These are phyloP conservation scores for Allium sativum DNA, from an alignment of 106 monocot genomes.

Conservation along the genomic window DNA sequence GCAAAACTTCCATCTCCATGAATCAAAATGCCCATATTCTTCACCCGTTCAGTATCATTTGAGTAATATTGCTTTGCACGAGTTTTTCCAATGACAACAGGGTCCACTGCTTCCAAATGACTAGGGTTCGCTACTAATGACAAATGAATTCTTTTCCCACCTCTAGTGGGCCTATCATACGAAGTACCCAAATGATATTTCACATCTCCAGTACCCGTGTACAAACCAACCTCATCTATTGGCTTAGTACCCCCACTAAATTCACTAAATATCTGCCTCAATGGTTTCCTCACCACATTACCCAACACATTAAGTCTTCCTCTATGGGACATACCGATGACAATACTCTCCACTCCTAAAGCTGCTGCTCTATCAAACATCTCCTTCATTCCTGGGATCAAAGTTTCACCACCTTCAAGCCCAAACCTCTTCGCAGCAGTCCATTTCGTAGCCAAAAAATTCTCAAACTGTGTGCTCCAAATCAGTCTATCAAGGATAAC, in stretches of 20 bases:
- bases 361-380: slow-evolving; percentile 84
- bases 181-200: slow-evolving; percentile 94
- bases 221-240: slow-evolving; percentile 52
- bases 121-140: slow-evolving; percentile 94
- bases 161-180: slow-evolving; percentile 82
- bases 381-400: slow-evolving; percentile 98
- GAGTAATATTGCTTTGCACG: slow-evolving; percentile 85
- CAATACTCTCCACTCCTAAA: slow-evolving; percentile 80
- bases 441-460: slow-evolving; percentile 83
- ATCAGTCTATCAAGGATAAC: slow-evolving; percentile 93
- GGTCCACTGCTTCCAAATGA: slow-evolving; percentile 93
- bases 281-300: slow-evolving; percentile 84
- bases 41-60: slow-evolving; percentile 53
- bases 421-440: slow-evolving; percentile 83
- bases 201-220: slow-evolving; percentile 94
- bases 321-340: slow-evolving; percentile 89
- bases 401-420: slow-evolving; percentile 77
- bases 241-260: slow-evolving; percentile 64
- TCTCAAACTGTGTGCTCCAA: slow-evolving; percentile 90
- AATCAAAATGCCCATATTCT: slow-evolving; percentile 64
- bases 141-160: slow-evolving; percentile 72
- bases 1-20: slow-evolving; percentile 98
- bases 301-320: slow-evolving; percentile 87
- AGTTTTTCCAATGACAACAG: slow-evolving; percentile 83
- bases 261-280: slow-evolving; percentile 83